Percentiles rank a stretch among this genome's conserved stretches.
These are phyloP conservation scores for Cystobasidiaceae sp. DNA, from an alignment of 1,284 basidiomycete species.

Conservation along the genomic window DNA sequence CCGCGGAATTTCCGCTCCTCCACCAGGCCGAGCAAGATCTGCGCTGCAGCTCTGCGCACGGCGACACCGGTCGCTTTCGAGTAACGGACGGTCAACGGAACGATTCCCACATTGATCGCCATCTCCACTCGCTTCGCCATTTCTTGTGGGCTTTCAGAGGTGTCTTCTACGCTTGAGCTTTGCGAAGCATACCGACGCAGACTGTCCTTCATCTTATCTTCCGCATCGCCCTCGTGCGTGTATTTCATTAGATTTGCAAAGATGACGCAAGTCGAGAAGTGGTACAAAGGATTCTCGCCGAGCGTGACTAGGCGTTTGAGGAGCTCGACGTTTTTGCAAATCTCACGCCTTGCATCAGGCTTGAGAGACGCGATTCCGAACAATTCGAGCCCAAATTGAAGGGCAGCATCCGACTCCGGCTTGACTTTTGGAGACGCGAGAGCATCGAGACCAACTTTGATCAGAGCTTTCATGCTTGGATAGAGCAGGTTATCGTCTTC, in stretches of 20 bases:
- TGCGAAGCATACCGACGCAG: conserved; percentile 34
- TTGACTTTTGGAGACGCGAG: too few species aligned
- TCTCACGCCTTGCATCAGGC: conserved; percentile 58
- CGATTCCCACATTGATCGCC: conserved; percentile 58
- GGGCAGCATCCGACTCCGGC: too few species aligned
- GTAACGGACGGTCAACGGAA: conserved; percentile 60
- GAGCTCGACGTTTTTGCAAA: conserved; percentile 52
- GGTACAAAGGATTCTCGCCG: conserved; percentile 43
- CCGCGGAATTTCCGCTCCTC: conserved; percentile 73
- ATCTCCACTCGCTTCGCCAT: conserved; percentile 59
- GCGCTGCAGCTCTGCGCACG: conserved; percentile 46
- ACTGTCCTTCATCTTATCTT: conserved; percentile 56
- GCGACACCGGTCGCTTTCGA: conserved; percentile 52
- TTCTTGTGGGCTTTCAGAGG: conserved; percentile 55
- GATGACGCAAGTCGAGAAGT: conserved; percentile 71
- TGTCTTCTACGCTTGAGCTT: conserved; percentile 40
- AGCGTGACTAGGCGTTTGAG: conserved; percentile 44
- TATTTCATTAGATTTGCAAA: conserved; percentile 67
- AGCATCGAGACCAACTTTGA: too few species aligned
- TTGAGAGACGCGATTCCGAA: conserved; percentile 71
- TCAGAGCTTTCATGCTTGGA: too few species aligned
- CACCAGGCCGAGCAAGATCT: conserved; percentile 64
- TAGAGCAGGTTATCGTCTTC: too few species aligned
- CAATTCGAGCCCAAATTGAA: conserved; percentile 58
- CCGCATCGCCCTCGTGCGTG: conserved; percentile 60